These are phyloP conservation scores for Halenospora varia DNA, from an alignment of 495 filamentous ascomycete species.

Conservation along the genomic window DNA sequence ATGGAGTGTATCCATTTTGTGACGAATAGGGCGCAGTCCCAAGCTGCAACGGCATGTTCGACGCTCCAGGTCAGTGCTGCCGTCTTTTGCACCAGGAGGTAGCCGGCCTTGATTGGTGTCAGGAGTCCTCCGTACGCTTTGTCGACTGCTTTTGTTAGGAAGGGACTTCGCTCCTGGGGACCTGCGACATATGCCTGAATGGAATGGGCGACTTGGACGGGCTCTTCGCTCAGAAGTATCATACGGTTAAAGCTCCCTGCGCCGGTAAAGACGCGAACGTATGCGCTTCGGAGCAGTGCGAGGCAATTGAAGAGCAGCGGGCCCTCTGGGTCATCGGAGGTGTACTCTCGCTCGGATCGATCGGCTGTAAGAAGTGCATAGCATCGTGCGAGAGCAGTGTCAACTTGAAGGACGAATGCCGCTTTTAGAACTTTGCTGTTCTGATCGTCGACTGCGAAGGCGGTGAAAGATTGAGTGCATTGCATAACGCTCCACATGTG, in stretches of 20 bases:
- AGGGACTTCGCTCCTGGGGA: not conserved
- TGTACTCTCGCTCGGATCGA: not conserved
- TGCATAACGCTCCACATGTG: not conserved
- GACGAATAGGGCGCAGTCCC: too few species aligned
- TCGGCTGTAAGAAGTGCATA: not conserved
- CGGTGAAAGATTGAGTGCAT: not conserved
- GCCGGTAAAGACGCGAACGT: not conserved
- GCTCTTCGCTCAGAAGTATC: not conserved
- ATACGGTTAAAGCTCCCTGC: not conserved
- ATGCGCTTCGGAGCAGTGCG: not conserved
- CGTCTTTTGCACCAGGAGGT: not conserved
- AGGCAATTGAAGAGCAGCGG: not conserved
- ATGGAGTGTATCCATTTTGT: too few species aligned
- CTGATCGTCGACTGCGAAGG: not conserved
- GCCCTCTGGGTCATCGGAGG: not conserved
- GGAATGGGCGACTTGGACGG: not conserved
- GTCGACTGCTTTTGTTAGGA: not conserved
- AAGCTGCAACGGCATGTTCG: too few species aligned
- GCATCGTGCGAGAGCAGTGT: not conserved
- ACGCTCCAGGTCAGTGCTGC: too few species aligned
- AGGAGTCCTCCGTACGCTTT: not conserved
- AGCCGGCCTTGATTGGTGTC: not conserved
- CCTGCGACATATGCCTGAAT: not conserved
- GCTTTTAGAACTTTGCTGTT: not conserved
- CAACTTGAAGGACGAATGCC: not conserved